A percentile compares a stretch with the other conserved stretches of the same genome.
Conservation (phyloP, 2,329 filamentous ascomycete species). For the Fusarium napiforme region DNA sequence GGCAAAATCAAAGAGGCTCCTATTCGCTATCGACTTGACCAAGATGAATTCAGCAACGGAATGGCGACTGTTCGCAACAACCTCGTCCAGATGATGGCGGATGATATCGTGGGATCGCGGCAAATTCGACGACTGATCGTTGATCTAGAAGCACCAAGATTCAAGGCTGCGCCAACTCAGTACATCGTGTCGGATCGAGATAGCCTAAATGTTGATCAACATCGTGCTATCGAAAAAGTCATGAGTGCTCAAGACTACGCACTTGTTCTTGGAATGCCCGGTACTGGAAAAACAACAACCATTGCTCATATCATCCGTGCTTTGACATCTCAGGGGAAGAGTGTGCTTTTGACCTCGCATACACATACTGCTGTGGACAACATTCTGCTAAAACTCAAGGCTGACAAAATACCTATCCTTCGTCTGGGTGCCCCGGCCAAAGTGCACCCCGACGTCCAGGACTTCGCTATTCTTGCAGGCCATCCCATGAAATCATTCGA, state of each 20-base stretch:
- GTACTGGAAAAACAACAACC: slow-evolving; percentile 97
- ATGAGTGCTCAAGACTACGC: slow-evolving; percentile 97
- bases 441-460: slow-evolving; percentile 85
- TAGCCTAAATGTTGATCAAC: slow-evolving; percentile 87
- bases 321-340: slow-evolving; percentile 88
- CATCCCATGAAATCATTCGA: slow-evolving; percentile 81
- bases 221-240: slow-evolving; percentile 87
- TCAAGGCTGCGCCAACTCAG: slow-evolving; percentile 73
- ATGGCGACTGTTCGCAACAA: slow-evolving; percentile 97
- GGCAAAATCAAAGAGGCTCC: slow-evolving; percentile 64
- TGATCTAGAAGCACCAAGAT: slow-evolving; percentile 77
- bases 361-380: slow-evolving; percentile 99
- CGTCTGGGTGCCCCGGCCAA: slow-evolving; percentile 88
- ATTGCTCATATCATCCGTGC: slow-evolving; percentile 97
- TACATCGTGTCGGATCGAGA: slow-evolving; percentile 71
- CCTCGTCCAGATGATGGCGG: slow-evolving; percentile 89
- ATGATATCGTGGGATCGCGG: slow-evolving; percentile 74
- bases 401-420: slow-evolving; percentile 80
- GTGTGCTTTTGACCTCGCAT: slow-evolving; percentile 91
- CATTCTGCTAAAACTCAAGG: slow-evolving; percentile 89
- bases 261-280: slow-evolving; percentile 97
- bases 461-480: slow-evolving; percentile 83
- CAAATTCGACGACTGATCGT: slow-evolving; percentile 84
- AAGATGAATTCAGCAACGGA: slow-evolving; percentile 98
- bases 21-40: slow-evolving; percentile 86